These are phyloP conservation scores for Rhytidhysteron rufulum DNA, from an alignment of 2,329 filamentous ascomycete species.

Conservation along the genomic window DNA sequence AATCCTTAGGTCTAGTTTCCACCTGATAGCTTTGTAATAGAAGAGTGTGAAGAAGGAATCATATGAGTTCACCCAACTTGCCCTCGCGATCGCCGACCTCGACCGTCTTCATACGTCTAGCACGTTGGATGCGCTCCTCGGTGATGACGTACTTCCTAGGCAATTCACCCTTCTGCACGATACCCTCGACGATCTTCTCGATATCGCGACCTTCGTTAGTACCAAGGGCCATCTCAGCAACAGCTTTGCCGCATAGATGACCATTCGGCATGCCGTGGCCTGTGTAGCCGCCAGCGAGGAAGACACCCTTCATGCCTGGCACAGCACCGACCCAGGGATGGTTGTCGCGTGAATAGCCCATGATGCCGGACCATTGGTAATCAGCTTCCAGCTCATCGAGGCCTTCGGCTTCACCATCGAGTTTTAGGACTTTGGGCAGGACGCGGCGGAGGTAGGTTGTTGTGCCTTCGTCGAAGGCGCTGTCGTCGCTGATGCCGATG, in stretches of 20 bases:
- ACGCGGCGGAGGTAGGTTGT: constrained; percentile 53
- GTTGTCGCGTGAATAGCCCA: constrained; percentile 68
- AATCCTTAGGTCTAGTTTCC: too few relatives aligned
- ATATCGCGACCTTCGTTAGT: constrained; percentile 32
- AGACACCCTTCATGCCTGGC: constrained; percentile 57
- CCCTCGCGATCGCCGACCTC: constrained; percentile 27
- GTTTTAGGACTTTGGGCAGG: constrained; percentile 33
- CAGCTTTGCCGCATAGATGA: constrained; percentile 61
- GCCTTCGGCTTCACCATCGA: constrained; percentile 32
- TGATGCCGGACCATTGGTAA: constrained; percentile 70
- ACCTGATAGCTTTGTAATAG: too few relatives aligned
- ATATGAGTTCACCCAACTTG: constrained; percentile 16
- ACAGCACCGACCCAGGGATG: constrained; percentile 69
- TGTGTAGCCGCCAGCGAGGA: constrained; percentile 63
- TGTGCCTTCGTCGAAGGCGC: constrained; percentile 53
- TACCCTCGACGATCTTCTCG: constrained; percentile 18
- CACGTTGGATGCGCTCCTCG: constrained; percentile 29
- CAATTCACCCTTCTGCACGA: constrained; percentile 32
- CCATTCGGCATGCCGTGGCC: constrained; percentile 75
- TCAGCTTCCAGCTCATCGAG: constrained; percentile 45
- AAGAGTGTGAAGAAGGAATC: too few relatives aligned
- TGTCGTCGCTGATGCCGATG: constrained; percentile 59
- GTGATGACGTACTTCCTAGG: constrained; percentile 37
- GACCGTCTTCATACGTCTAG: constrained; percentile 29
- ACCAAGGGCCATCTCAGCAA: constrained; percentile 57